Conservation (phyloP, 2,329 filamentous ascomycete species). For the Aspergillus sp. region DNA sequence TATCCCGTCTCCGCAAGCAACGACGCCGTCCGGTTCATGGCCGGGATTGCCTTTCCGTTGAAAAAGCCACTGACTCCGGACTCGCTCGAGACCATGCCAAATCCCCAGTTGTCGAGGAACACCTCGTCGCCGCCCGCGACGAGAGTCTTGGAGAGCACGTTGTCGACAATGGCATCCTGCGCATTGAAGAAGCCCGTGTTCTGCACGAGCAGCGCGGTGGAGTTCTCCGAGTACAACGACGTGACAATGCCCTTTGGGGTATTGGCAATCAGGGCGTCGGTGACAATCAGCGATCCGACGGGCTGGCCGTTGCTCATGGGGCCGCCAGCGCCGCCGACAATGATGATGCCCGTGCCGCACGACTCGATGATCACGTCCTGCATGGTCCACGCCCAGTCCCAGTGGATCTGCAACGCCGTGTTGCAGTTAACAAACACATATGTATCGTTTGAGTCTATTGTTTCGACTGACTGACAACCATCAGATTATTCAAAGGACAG, state of each 20-base stretch:
- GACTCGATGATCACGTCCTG: background rate
- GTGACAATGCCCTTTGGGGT: background rate
- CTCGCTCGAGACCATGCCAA: background rate
- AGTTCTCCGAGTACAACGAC: background rate
- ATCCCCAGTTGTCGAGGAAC: background rate
- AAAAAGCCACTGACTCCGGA: background rate
- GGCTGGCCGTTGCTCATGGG: constrained; percentile 1
- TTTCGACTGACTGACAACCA: no score
- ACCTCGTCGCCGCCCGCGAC: background rate
- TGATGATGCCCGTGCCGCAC: background rate
- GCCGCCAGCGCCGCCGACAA: background rate
- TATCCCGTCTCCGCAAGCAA: background rate
- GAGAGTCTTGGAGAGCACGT: background rate
- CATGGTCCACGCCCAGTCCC: constrained; percentile 2
- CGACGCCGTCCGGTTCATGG: background rate
- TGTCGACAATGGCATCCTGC: background rate
- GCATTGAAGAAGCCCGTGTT: background rate
- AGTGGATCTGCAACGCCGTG: background rate
- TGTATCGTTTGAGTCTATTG: no score
- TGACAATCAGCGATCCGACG: background rate
- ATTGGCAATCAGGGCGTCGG: background rate
- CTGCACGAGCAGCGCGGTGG: background rate
- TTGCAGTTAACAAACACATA: background rate
- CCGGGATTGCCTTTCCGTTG: background rate
- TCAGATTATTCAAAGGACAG: no score